phyloP scores from a whole-genome alignment of 148 eudicot genomes.

The Rhododendron molle region DNA sequence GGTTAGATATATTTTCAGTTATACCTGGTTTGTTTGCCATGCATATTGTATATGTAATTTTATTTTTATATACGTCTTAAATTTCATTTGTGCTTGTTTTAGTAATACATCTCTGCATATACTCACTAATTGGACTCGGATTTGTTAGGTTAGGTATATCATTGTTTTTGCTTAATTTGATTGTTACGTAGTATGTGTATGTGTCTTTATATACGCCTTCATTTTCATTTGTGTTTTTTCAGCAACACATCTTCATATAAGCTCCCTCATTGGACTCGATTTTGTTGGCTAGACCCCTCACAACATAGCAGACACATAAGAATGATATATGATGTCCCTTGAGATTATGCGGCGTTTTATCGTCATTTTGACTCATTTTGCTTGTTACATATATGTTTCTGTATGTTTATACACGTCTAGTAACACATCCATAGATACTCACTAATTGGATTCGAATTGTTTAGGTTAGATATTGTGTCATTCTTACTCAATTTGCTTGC shows the following conservation, averaged over 20 bases:
- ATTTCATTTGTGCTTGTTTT: not conserved
- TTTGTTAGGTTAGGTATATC: not conserved
- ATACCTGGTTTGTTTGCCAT: not conserved
- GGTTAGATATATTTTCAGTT: not conserved
- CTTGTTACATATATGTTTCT: not conserved
- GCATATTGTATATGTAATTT: not conserved
- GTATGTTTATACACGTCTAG: not conserved
- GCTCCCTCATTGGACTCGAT: not conserved
- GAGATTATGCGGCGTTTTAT: not conserved
- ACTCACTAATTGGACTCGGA: not conserved
- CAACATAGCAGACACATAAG: too few relatives aligned
- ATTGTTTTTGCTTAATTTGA: not conserved
- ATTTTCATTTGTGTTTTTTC: not conserved
- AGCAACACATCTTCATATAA: not conserved
- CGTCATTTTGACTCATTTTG: not conserved
- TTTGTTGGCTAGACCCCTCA: too few relatives aligned
- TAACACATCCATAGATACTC: not conserved
- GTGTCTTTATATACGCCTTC: not conserved
- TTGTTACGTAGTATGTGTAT: not conserved
- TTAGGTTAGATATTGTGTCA: not conserved
- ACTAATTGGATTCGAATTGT: not conserved
- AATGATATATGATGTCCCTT: too few relatives aligned
- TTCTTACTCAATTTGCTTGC: not conserved
- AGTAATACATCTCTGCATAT: not conserved
- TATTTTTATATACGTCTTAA: not conserved